Conservation (phyloP, 2,329 filamentous ascomycete species). For the Penicillium sp. region DNA sequence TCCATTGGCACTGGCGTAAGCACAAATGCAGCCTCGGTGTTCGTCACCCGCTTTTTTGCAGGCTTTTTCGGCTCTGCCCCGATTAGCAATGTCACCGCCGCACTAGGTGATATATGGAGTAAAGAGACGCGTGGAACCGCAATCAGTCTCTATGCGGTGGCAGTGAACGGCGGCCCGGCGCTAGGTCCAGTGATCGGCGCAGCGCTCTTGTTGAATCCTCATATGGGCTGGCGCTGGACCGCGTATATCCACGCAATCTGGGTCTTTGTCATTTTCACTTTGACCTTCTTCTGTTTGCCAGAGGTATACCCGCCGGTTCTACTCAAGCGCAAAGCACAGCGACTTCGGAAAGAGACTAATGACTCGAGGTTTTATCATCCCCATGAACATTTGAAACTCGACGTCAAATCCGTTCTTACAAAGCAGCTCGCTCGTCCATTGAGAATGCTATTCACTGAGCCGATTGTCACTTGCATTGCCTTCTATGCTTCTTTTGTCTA, state of each 20-base stretch:
- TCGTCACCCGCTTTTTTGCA: conserved; percentile 47
- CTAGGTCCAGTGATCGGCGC: conserved; percentile 47
- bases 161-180: conserved; percentile 44
- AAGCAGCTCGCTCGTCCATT: conserved; percentile 1
- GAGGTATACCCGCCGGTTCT: conserved; percentile 45
- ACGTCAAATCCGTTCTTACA: conserved; percentile 21
- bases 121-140: conserved; percentile 41
- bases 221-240: conserved; percentile 50
- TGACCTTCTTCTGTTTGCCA: conserved; percentile 37
- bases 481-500: conserved; percentile 51
- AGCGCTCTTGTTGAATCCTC: conserved; percentile 34
- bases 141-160: conserved; percentile 43
- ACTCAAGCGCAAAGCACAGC: conserved; percentile 41
- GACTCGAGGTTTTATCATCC: conserved; percentile 46
- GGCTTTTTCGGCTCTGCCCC: conserved; percentile 49
- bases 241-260: conserved; percentile 48
- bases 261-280: conserved; percentile 30
- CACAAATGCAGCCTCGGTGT: conserved; percentile 38
- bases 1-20: conserved; percentile 48
- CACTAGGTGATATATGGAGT: conserved; percentile 47
- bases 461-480: conserved; percentile 49
- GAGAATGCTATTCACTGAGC: conserved; percentile 49
- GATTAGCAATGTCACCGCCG: conserved; percentile 46
- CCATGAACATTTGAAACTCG: conserved; percentile 47
- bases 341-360: conserved; percentile 40